Percentiles rank a stretch among this genome's conserved stretches.
Conservation (phyloP, 106 monocot genomes). For the Posidonia australis region DNA sequence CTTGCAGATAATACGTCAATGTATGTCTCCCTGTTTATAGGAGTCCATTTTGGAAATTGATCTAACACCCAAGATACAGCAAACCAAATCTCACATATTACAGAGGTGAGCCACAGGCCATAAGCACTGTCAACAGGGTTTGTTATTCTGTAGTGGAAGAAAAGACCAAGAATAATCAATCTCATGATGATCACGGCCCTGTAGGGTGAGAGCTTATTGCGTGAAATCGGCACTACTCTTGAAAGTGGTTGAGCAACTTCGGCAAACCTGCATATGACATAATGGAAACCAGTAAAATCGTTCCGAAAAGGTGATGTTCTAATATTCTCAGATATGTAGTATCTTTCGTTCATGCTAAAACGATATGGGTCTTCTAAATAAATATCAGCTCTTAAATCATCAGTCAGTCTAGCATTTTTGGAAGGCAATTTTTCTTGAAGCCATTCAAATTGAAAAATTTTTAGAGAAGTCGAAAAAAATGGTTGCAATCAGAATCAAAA, state of each 20-base stretch:
- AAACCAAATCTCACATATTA: constrained; percentile 98
- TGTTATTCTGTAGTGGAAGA: constrained; percentile 92
- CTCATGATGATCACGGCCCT: constrained; percentile 84
- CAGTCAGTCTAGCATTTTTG: too few relatives aligned
- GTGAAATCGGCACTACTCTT: constrained; percentile 62
- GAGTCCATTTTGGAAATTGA: constrained; percentile 98
- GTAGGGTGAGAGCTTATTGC: constrained; percentile 83
- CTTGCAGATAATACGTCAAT: constrained; percentile 63
- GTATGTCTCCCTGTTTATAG: constrained; percentile 71
- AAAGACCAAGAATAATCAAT: constrained; percentile 77
- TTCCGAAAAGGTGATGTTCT: background rate
- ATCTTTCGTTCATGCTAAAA: background rate
- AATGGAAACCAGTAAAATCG: background rate
- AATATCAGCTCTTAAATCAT: too few relatives aligned
- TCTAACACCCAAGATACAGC: constrained; percentile 93
- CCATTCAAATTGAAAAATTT: too few relatives aligned
- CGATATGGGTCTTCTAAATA: too few relatives aligned
- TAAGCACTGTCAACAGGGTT: constrained; percentile 91
- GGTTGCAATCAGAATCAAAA: too few relatives aligned
- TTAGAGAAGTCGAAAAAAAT: too few relatives aligned
- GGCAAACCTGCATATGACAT: constrained; percentile 29
- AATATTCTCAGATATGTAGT: background rate
- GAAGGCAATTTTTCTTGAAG: too few relatives aligned
- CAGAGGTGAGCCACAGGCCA: constrained; percentile 86
- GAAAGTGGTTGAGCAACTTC: constrained; percentile 58